Evolutionary conservation across 768 basidiomycete species (phyloP).

Genomic region (Suillus discolor): DNA sequence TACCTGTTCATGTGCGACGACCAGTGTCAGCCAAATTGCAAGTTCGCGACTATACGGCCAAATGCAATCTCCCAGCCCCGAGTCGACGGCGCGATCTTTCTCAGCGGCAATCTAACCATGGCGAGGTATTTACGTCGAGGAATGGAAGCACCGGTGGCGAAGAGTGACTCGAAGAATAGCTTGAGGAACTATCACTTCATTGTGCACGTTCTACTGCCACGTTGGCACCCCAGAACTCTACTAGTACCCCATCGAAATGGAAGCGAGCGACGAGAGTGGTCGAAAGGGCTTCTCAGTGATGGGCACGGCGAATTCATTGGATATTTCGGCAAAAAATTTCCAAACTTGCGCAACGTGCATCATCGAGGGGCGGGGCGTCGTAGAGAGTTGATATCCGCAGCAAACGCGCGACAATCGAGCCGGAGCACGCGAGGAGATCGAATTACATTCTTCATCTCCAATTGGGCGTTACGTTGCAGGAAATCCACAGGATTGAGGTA

Average conservation of each 20-base stretch:
- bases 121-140: neutral
- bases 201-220: neutral
- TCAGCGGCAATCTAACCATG: neutral
- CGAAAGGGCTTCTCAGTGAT: too few relatives aligned
- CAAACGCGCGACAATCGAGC: neutral
- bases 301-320: neutral
- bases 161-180: neutral
- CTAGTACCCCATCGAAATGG: neutral
- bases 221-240: conserved; percentile 7
- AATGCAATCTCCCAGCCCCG: neutral
- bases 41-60: neutral
- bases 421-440: neutral
- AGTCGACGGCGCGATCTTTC: neutral
- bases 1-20: neutral
- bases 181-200: neutral
- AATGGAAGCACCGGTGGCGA: conserved; percentile 4
- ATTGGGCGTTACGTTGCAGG: neutral
- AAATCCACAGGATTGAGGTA: neutral
- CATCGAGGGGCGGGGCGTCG: neutral
- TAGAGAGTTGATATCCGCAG: neutral
- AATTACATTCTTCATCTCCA: neutral
- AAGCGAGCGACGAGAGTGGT: neutral
- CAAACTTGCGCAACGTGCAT: neutral
- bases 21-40: neutral
- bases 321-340: neutral